phyloP scores from a whole-genome alignment of 495 filamentous ascomycete species.

The Filosporella fistucella region DNA sequence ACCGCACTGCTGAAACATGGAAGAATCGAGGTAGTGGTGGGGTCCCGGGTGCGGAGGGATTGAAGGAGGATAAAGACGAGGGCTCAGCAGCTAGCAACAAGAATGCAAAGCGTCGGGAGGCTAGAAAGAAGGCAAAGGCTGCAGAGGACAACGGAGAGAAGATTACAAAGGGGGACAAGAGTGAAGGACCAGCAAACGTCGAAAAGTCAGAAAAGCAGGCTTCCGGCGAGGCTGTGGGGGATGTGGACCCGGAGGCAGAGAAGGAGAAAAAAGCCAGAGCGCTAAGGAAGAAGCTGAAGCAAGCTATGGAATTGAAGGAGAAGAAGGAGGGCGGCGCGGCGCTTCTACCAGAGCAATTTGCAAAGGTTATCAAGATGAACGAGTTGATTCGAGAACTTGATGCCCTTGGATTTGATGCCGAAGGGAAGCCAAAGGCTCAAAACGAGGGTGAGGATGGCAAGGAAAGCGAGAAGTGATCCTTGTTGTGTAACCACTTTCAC shows the following conservation, averaged over 20 bases:
- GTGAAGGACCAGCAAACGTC: constrained; percentile 26
- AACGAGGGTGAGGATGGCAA: no score
- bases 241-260: constrained; percentile 65
- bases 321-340: constrained; percentile 85
- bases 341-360: constrained; percentile 90
- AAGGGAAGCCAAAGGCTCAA: constrained; percentile 39
- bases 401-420: constrained; percentile 72
- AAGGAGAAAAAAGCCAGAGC: constrained; percentile 90
- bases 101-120: constrained; percentile 90
- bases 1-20: constrained; percentile 80
- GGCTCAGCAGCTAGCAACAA: constrained; percentile 62
- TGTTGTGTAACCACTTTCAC: no score
- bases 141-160: constrained; percentile 35
- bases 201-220: constrained; percentile 23
- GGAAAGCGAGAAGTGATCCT: no score
- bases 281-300: constrained; percentile 92
- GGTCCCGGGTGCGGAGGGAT: constrained; percentile 73
- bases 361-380: constrained; percentile 95
- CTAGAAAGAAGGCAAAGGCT: constrained; percentile 80
- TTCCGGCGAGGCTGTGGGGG: constrained; percentile 28
- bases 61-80: constrained; percentile 48
- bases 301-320: constrained; percentile 82
- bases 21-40: constrained; percentile 74
- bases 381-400: constrained; percentile 90
- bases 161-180: no score